These are phyloP conservation scores for Trichopus zeylanicus DNA, from an alignment of 116 monocot species.

Conservation along the genomic window DNA sequence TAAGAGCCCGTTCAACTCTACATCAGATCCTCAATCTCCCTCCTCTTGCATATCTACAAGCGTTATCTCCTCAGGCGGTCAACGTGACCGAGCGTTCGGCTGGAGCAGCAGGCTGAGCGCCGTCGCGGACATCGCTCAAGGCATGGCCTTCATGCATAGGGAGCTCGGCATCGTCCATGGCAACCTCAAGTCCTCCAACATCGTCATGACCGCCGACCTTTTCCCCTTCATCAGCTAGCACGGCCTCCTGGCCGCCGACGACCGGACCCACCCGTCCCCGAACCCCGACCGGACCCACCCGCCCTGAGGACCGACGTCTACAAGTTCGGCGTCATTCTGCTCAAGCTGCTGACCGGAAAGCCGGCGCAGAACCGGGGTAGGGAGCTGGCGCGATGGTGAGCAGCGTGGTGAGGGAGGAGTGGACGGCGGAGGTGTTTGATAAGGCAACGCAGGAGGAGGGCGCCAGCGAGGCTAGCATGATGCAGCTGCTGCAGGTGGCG, in stretches of 20 bases:
- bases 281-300: background rate
- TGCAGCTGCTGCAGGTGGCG: too few relatives aligned
- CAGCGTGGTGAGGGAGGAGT: slow-evolving; percentile 11
- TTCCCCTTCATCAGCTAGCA: slow-evolving; percentile 21
- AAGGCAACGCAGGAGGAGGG: background rate
- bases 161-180: slow-evolving; percentile 21
- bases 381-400: slow-evolving; percentile 17
- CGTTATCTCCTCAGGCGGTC: slow-evolving; percentile 16
- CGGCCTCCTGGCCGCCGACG: slow-evolving; percentile 4
- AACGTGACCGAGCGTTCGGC: background rate
- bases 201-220: slow-evolving; percentile 12
- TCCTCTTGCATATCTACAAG: background rate
- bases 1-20: background rate
- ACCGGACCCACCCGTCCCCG: background rate
- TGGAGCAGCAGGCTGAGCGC: slow-evolving; percentile 24
- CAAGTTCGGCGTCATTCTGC: slow-evolving; percentile 31
- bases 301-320: slow-evolving; percentile 14
- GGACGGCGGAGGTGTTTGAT: too few relatives aligned
- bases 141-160: slow-evolving; percentile 33
- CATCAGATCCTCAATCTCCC: background rate
- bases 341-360: slow-evolving; percentile 46
- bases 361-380: slow-evolving; percentile 4
- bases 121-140: slow-evolving; percentile 18
- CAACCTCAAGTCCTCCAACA: slow-evolving; percentile 20
- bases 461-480: slow-evolving; percentile 11